Evolutionary conservation across 208 protist genomes (phyloP), one percentile per base, ranked within the genome.

Genomic region (Entamoeba moshkovskii): DNA sequence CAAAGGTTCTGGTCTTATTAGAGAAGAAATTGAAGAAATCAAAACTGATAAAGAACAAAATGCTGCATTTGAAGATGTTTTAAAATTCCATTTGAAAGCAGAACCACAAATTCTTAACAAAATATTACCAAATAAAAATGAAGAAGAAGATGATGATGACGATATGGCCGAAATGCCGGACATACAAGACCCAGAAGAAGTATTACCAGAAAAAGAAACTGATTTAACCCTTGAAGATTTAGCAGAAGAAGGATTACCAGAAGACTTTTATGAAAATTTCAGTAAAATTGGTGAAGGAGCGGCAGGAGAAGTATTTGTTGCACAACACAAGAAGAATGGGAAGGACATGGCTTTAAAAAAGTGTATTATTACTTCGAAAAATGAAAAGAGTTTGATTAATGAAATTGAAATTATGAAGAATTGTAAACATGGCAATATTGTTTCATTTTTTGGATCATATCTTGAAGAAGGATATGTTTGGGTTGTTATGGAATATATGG

Each of bases 361-460:
- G 92, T 97, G 96, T 94, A 94, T 95, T 13, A 95, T 97, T 22
- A 95, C 91, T 3, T 45, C 66, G 25, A 94, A 96, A 66, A 66
- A 92, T 93, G 95, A 96, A 15, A 95, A 96, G 52, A 92, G 96
- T 5, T 94, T 97, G 22, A 93, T 94, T 2, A 96, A 94, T 59
- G 96, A 97, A 93, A 97, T 97, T 93, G 48, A 92, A 92, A 96
- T 97, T 46, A 96, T 97, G 95, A 96, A 96, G 92, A 94, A 48
- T 18, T 94, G 45, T n/a, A 92, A 96, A 3, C 95, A 97, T 93
- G 59, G 94, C 3, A 97, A 97, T 92, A 97, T 97, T 93, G 96
- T 97, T 18, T 95, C 96, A 29, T 97, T 96, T 47, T 96, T 96
- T 45, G 96, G 95, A 52, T 94, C 94, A 38, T 97, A 96, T 92